A percentile compares a stretch with the other conserved stretches of the same genome.
phyloP scores from a whole-genome alignment of 352 stramenopile genomes.

The Globisporangium spinosum region DNA sequence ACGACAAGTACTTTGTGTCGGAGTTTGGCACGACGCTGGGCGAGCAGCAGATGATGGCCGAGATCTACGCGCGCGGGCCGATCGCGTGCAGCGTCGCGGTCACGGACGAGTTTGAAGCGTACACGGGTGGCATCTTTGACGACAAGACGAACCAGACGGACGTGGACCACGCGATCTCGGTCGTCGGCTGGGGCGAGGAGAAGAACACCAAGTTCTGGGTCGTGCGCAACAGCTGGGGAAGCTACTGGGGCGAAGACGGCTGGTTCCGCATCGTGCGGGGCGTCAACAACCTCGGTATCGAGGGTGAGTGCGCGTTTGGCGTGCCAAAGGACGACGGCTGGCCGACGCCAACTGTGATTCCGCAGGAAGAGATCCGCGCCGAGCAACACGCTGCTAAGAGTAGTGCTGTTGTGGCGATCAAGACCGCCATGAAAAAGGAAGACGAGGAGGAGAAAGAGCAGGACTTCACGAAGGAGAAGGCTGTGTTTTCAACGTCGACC shows the following conservation, averaged over 20 bases:
- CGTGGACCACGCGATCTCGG: slow-evolving; percentile 91
- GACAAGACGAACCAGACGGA: slow-evolving; percentile 81
- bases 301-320: slow-evolving; percentile 91
- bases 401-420: not conserved
- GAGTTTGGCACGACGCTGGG: slow-evolving; percentile 92
- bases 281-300: slow-evolving; percentile 92
- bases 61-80: slow-evolving; percentile 94
- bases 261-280: slow-evolving; percentile 93
- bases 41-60: slow-evolving; percentile 93
- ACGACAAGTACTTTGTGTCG: slow-evolving; percentile 94
- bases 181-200: slow-evolving; percentile 94
- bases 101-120: slow-evolving; percentile 84
- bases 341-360: slow-evolving; percentile 37
- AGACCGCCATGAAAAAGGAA: not conserved
- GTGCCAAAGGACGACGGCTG: slow-evolving; percentile 81
- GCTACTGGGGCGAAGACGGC: slow-evolving; percentile 94
- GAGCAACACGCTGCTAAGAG: not conserved
- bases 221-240: slow-evolving; percentile 94
- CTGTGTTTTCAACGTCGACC: slow-evolving; percentile 19
- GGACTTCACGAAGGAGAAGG: slow-evolving; percentile 23
- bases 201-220: slow-evolving; percentile 92
- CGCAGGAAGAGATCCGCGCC: slow-evolving; percentile 18
- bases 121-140: slow-evolving; percentile 92
- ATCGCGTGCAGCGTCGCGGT: slow-evolving; percentile 94
- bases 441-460: slow-evolving; percentile 20